Conservation (phyloP, 495 filamentous ascomycete species). For the Penicillium salamii region DNA sequence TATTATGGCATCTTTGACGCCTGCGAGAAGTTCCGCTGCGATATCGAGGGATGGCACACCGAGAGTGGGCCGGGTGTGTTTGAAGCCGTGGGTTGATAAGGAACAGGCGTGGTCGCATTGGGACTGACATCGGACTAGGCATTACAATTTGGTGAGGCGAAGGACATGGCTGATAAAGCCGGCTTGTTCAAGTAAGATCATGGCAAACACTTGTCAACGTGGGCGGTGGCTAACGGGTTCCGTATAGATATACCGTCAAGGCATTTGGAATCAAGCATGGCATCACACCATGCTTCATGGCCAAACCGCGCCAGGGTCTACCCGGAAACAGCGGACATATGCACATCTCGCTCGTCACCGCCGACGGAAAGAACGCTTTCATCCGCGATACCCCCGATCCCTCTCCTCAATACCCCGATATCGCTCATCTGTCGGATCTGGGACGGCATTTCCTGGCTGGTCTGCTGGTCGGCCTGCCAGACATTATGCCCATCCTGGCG, state of each 20-base stretch:
- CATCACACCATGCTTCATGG: slow-evolving; percentile 98
- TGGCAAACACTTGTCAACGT: not conserved
- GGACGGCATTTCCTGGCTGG: slow-evolving; percentile 94
- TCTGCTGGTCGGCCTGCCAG: slow-evolving; percentile 80
- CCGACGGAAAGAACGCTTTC: slow-evolving; percentile 71
- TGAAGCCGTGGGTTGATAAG: slow-evolving; percentile 66
- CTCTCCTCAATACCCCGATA: slow-evolving; percentile 66
- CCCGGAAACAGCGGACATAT: slow-evolving; percentile 95
- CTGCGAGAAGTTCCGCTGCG: slow-evolving; percentile 76
- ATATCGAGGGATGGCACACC: slow-evolving; percentile 96
- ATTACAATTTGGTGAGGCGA: slow-evolving; percentile 79
- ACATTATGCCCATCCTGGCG: slow-evolving; percentile 92
- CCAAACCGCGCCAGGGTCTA: slow-evolving; percentile 86
- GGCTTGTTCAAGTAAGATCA: slow-evolving; percentile 78
- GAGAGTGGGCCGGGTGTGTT: slow-evolving; percentile 95
- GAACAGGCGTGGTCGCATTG: not conserved
- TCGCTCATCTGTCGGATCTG: slow-evolving; percentile 77
- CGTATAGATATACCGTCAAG: slow-evolving; percentile 76
- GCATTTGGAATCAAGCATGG: slow-evolving; percentile 79
- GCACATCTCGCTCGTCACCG: slow-evolving; percentile 76
- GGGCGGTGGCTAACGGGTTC: not conserved
- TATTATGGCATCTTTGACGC: slow-evolving; percentile 88
- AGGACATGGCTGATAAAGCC: slow-evolving; percentile 86
- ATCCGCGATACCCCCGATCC: slow-evolving; percentile 67
- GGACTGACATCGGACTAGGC: slow-evolving; percentile 43